Percentiles rank a stretch among this genome's conserved stretches.
Evolutionary conservation across 495 filamentous ascomycete genomes (phyloP).

Genomic region (Xylaria castorea): DNA sequence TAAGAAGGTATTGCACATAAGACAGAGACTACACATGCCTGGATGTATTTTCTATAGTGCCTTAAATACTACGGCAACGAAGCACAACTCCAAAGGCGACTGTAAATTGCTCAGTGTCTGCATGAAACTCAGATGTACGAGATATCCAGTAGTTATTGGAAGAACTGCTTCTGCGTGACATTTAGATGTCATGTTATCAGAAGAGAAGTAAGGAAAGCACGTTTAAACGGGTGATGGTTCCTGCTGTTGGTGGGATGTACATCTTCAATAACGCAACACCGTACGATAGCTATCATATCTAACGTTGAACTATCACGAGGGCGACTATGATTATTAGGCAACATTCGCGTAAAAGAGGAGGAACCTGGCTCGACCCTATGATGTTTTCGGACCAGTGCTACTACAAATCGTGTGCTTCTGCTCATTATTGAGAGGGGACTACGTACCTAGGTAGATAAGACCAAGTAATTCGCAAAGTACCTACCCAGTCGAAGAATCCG

Average conservation of each 20-base stretch:
- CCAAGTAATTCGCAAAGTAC: background rate
- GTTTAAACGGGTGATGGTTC: background rate
- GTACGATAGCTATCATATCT: background rate
- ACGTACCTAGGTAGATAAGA: background rate
- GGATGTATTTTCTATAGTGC: no score
- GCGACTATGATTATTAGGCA: background rate
- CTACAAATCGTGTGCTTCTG: background rate
- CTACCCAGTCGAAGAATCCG: no score
- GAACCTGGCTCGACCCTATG: background rate
- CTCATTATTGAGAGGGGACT: background rate
- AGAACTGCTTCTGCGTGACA: background rate
- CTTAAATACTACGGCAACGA: background rate
- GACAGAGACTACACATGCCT: background rate
- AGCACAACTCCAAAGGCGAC: background rate
- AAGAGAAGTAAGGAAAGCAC: background rate
- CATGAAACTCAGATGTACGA: background rate
- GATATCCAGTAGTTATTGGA: background rate
- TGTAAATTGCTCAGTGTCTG: background rate
- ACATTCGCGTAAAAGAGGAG: background rate
- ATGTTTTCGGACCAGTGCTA: background rate
- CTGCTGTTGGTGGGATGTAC: background rate
- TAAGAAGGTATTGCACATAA: background rate
- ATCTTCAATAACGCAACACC: background rate
- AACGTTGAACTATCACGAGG: no score
- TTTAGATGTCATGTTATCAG: background rate